Evolutionary conservation across 345 rosid species (phyloP).

Genomic region (Orychophragmus violaceus): DNA sequence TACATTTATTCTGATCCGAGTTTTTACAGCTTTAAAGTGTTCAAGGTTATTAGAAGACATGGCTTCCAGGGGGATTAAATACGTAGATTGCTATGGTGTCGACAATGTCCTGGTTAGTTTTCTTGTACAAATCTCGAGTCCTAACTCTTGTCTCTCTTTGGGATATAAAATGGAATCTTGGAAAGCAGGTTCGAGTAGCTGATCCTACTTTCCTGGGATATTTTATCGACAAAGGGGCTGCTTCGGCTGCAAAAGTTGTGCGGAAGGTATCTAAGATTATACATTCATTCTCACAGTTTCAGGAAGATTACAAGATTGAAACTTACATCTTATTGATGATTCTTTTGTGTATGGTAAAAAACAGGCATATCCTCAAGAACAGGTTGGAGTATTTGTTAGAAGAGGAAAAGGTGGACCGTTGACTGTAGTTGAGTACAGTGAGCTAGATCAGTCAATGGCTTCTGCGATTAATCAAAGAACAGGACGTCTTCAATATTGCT

Average conservation of each 20-base stretch:
- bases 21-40: constrained; percentile 62
- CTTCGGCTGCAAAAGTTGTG: constrained; percentile 96
- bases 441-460: constrained; percentile 79
- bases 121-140: constrained; percentile 2
- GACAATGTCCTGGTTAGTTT: constrained; percentile 81
- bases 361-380: constrained; percentile 96
- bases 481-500: constrained; percentile 95
- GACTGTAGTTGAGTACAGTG: constrained; percentile 93
- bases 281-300: not conserved
- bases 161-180: constrained; percentile 1
- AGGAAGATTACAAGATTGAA: not conserved
- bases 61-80: constrained; percentile 82
- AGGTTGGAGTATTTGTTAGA: constrained; percentile 92
- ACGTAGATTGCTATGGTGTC: constrained; percentile 90
- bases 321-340: constrained; percentile 2
- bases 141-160: not conserved
- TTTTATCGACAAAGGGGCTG: constrained; percentile 88
- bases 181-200: constrained; percentile 87
- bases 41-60: constrained; percentile 84
- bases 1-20: constrained; percentile 9
- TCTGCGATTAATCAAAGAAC: constrained; percentile 86
- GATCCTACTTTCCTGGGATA: constrained; percentile 96
- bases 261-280: constrained; percentile 55
- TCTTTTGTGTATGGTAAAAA: not conserved
- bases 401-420: constrained; percentile 99